phyloP scores from a whole-genome alignment of 2,329 filamentous ascomycete genomes.

The Graphilbum ipis-grandicollis region DNA sequence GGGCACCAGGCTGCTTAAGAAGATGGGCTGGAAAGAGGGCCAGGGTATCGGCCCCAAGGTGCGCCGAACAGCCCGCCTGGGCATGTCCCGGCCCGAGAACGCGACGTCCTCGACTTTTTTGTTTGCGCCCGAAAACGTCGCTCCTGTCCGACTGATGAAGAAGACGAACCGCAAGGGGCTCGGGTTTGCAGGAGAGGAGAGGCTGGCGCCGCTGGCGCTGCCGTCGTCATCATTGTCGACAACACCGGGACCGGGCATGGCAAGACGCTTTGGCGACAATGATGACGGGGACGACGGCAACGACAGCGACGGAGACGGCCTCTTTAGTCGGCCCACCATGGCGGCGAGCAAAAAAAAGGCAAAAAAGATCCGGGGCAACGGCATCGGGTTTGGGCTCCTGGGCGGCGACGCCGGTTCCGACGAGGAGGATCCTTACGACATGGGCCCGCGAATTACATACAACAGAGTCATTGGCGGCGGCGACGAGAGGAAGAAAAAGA shows the following conservation, averaged over 20 bases:
- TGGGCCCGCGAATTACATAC: conserved; percentile 81
- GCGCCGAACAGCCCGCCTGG: conserved; percentile 54
- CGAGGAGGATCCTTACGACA: conserved; percentile 84
- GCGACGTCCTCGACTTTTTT: conserved; percentile 41
- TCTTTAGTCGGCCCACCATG: conserved; percentile 11
- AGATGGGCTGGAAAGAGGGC: conserved; percentile 91
- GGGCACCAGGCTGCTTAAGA: conserved; percentile 68
- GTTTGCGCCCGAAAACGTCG: conserved; percentile 71
- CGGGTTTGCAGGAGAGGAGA: conserved; percentile 44
- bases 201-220: conserved; percentile 21
- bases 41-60: conserved; percentile 86
- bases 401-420: conserved; percentile 93
- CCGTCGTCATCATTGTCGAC: no score
- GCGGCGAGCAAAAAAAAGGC: conserved; percentile 30
- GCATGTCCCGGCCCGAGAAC: conserved; percentile 23
- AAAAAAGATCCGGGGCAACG: conserved; percentile 17
- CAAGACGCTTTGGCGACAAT: conserved; percentile 23
- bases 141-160: conserved; percentile 45
- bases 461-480: conserved; percentile 66
- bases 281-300: conserved; percentile 27
- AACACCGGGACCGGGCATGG: conserved; percentile 9
- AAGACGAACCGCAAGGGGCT: conserved; percentile 57
- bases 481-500: conserved; percentile 59
- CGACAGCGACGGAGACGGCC: conserved; percentile 11
- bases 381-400: conserved; percentile 73